Conservation (phyloP, 768 basidiomycete genomes). For the Cubamyces lactineus region DNA sequence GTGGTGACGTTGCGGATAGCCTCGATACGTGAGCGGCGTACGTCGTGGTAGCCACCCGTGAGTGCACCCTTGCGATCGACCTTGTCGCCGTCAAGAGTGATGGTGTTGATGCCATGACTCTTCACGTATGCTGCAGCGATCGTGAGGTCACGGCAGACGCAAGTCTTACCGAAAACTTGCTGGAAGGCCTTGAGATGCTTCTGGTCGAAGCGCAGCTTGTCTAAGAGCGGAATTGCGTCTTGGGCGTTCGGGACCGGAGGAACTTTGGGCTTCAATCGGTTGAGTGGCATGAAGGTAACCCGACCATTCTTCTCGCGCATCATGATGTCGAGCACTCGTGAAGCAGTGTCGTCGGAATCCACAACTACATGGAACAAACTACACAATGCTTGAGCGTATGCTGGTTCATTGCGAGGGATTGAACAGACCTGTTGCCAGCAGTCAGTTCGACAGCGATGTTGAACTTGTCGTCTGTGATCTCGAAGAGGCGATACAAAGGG, state of each 20-base stretch:
- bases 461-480: constrained; percentile 85
- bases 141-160: constrained; percentile 90
- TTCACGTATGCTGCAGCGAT: constrained; percentile 94
- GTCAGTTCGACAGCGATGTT: constrained; percentile 94
- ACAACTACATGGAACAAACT: constrained; percentile 98
- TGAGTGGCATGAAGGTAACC: constrained; percentile 98
- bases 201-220: constrained; percentile 78
- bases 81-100: constrained; percentile 97
- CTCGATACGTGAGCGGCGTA: constrained; percentile 87
- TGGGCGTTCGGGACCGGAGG: constrained; percentile 67
- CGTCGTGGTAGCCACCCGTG: constrained; percentile 95
- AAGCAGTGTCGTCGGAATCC: constrained; percentile 93
- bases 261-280: constrained; percentile 84
- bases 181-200: constrained; percentile 83
- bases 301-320: constrained; percentile 90
- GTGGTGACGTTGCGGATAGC: constrained; percentile 74
- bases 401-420: not conserved
- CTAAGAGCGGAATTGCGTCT: constrained; percentile 80
- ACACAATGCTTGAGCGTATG: constrained; percentile 22
- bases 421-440: constrained; percentile 84
- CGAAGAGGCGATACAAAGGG: constrained; percentile 91
- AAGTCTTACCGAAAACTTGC: constrained; percentile 97
- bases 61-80: constrained; percentile 95
- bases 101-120: constrained; percentile 93
- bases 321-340: constrained; percentile 91